Conservation (phyloP, 148 eudicot species). For the Vaccinium myrtillus region DNA sequence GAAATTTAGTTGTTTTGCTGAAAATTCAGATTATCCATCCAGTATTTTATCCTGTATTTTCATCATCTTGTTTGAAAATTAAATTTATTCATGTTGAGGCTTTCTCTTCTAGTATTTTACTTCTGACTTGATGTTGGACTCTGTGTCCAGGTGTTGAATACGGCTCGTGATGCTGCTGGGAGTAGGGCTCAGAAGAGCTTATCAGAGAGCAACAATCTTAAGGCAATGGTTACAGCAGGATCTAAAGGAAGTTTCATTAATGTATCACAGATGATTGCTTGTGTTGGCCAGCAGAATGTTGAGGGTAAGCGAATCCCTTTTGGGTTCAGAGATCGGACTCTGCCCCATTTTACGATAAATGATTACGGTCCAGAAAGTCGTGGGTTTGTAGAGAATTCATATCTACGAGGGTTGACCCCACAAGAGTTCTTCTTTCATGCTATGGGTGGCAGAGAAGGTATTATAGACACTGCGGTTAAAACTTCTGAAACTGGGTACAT, state of each 20-base stretch:
- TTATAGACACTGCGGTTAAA: slow-evolving; percentile 97
- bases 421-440: slow-evolving; percentile 99
- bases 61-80: neutral
- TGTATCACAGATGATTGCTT: slow-evolving; percentile 99
- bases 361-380: slow-evolving; percentile 98
- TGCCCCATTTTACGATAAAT: slow-evolving; percentile 96
- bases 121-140: neutral
- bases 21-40: neutral
- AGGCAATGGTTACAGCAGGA: slow-evolving; percentile 99
- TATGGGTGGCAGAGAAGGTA: slow-evolving; percentile 99
- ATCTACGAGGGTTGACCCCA: slow-evolving; percentile 45
- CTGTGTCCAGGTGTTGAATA: slow-evolving; percentile 71
- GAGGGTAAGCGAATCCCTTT: slow-evolving; percentile 97
- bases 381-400: slow-evolving; percentile 96
- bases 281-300: slow-evolving; percentile 99
- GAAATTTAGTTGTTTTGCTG: neutral
- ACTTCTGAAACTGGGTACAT: slow-evolving; percentile 98
- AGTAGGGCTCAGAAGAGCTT: slow-evolving; percentile 94
- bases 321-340: slow-evolving; percentile 86
- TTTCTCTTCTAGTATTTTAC: neutral
- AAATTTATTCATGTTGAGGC: neutral
- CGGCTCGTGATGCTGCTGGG: slow-evolving; percentile 99
- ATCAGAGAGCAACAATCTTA: slow-evolving; percentile 90
- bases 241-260: slow-evolving; percentile 99
- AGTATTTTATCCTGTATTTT: neutral